A percentile compares a stretch with the other conserved stretches of the same genome.
These are phyloP conservation scores for Penicillium lagena DNA, from an alignment of 495 filamentous ascomycete species.

Conservation along the genomic window DNA sequence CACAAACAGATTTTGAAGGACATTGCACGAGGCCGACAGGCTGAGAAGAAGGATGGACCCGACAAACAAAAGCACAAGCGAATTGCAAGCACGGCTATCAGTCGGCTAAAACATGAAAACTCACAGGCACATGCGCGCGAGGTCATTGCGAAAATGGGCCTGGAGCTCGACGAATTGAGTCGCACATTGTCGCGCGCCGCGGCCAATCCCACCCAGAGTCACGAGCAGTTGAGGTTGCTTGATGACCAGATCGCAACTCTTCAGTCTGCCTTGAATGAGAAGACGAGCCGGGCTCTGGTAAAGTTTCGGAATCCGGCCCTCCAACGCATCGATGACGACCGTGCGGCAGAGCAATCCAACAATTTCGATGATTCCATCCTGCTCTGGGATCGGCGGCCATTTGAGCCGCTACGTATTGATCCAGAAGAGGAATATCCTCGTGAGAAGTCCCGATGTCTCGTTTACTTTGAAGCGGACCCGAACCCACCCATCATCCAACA, in stretches of 20 bases:
- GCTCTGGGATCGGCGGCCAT: slow-evolving; percentile 57
- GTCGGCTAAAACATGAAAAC: slow-evolving; percentile 30
- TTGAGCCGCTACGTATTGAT: slow-evolving; percentile 46
- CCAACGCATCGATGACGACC: slow-evolving; percentile 16
- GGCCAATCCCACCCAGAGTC: slow-evolving; percentile 18
- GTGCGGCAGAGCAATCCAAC: slow-evolving; percentile 7
- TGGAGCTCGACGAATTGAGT: slow-evolving; percentile 19
- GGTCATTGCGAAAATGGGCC: slow-evolving; percentile 15
- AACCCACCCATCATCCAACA: slow-evolving; percentile 11
- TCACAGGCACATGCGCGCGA: slow-evolving; percentile 16
- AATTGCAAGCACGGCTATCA: not conserved
- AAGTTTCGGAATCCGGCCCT: slow-evolving; percentile 1
- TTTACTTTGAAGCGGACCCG: slow-evolving; percentile 35
- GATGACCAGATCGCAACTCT: slow-evolving; percentile 14
- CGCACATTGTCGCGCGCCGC: slow-evolving; percentile 24
- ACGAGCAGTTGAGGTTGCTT: slow-evolving; percentile 23
- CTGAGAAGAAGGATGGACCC: not conserved
- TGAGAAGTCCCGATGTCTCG: slow-evolving; percentile 8
- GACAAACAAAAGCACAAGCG: slow-evolving; percentile 4
- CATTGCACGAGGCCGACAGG: not conserved
- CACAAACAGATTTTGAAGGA: slow-evolving; percentile 15
- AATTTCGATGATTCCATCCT: slow-evolving; percentile 41
- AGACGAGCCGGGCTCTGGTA: no score
- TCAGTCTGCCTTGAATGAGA: not conserved
- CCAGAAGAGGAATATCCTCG: slow-evolving; percentile 52